Percentiles rank a stretch among this genome's conserved stretches.
Evolutionary conservation across 139 green algal species (phyloP).

Genomic region (Edaphochlamys debaryana): DNA sequence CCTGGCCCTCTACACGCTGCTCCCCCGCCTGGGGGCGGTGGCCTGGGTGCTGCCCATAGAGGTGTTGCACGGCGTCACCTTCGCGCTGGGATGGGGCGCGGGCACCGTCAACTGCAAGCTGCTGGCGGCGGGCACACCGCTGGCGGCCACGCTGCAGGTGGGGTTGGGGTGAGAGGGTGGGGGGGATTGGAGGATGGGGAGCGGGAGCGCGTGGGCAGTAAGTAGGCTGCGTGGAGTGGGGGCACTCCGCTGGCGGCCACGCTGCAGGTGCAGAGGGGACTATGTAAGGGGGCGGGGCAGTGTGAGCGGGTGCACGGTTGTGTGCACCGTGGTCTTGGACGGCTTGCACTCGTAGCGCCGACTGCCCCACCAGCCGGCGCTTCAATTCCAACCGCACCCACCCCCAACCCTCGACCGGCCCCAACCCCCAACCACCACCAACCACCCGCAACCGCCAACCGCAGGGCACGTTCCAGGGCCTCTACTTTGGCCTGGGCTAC

Average conservation of each 20-base stretch:
- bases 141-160: constrained; percentile 60
- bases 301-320: too few species aligned
- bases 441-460: neutral
- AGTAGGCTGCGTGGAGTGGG: too few species aligned
- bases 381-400: too few species aligned
- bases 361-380: too few species aligned
- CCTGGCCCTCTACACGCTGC: constrained; percentile 53
- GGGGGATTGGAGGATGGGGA: neutral
- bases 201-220: too few species aligned
- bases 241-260: too few species aligned
- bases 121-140: constrained; percentile 39
- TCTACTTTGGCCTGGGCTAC: constrained; percentile 58
- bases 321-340: too few species aligned
- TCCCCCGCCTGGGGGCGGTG: constrained; percentile 39
- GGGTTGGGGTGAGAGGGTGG: neutral
- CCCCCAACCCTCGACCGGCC: too few species aligned
- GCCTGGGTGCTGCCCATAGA: constrained; percentile 65
- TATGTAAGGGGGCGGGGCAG: too few species aligned
- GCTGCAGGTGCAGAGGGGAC: too few species aligned
- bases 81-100: constrained; percentile 60
- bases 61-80: constrained; percentile 66
- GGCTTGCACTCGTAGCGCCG: too few species aligned
- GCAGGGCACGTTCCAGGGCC: constrained; percentile 40
- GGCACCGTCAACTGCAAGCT: constrained; percentile 57
- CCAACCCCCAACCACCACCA: too few species aligned